Conservation (phyloP, 164 flowering plant species). For the Nymphaea thermarum region DNA sequence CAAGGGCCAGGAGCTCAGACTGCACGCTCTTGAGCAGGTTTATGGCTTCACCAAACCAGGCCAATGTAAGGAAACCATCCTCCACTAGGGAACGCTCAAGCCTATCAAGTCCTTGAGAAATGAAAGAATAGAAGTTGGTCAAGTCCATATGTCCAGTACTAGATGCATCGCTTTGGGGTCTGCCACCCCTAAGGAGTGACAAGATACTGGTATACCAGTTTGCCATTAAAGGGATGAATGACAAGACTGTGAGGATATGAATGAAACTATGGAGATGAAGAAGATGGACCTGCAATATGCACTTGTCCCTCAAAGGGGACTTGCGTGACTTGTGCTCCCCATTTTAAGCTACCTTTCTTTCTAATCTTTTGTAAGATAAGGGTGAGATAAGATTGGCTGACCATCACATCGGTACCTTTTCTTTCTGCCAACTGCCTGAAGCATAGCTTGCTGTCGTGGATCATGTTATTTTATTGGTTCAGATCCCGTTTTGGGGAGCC, state of each 20-base stretch:
- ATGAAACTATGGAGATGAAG: neutral
- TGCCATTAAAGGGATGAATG: too few relatives aligned
- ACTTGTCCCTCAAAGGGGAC: neutral
- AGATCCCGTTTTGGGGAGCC: neutral
- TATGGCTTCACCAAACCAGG: constrained; percentile 13
- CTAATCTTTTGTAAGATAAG: neutral
- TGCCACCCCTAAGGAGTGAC: neutral
- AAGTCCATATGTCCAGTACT: neutral
- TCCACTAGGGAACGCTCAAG: constrained; percentile 10
- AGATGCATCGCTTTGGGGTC: neutral
- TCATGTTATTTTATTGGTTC: neutral
- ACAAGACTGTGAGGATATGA: too few relatives aligned
- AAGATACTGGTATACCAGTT: neutral
- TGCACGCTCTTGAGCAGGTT: constrained; percentile 11
- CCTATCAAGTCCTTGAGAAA: constrained; percentile 8
- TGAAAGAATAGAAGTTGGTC: constrained; percentile 6
- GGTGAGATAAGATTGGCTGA: neutral
- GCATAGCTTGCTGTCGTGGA: neutral
- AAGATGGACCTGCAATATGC: neutral
- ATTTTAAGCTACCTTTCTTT: neutral
- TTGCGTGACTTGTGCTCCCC: neutral
- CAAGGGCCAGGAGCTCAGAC: constrained; percentile 5
- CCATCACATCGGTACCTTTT: neutral
- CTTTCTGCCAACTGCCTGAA: neutral
- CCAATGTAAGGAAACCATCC: constrained; percentile 8